A percentile compares a stretch with the other conserved stretches of the same genome.
Conservation (phyloP, 1,284 basidiomycete genomes). For the Tilletia setariae region DNA sequence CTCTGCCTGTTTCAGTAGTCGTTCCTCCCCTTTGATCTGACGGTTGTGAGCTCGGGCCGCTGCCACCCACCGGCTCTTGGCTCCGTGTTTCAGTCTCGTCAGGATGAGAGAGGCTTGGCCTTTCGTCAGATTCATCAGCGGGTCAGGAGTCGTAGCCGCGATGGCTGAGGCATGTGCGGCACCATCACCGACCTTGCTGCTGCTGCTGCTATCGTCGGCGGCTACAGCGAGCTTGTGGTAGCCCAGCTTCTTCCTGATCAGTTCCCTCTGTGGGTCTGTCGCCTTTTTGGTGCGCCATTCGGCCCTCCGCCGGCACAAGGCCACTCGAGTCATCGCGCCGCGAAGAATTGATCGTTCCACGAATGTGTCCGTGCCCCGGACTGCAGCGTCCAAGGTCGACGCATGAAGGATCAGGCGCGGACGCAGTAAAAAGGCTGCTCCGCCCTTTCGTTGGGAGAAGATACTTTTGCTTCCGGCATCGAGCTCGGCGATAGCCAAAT, state of each 20-base stretch:
- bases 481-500: neutral
- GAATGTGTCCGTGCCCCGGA: conserved; percentile 70
- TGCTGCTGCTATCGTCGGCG: neutral
- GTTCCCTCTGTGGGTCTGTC: conserved; percentile 64
- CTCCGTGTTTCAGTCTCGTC: conserved; percentile 33
- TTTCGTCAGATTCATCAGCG: conserved; percentile 30
- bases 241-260: conserved; percentile 64
- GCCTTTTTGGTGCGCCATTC: conserved; percentile 71
- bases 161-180: neutral
- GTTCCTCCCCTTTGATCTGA: neutral
- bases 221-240: conserved; percentile 19
- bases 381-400: conserved; percentile 61
- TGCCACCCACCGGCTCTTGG: conserved; percentile 34
- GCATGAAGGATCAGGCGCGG: conserved; percentile 61
- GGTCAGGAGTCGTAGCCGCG: neutral
- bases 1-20: neutral
- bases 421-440: neutral
- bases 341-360: conserved; percentile 61
- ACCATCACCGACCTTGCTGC: neutral
- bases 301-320: conserved; percentile 56
- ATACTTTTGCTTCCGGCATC: neutral
- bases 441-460: neutral
- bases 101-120: conserved; percentile 39
- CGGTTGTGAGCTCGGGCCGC: conserved; percentile 29
- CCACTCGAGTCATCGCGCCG: conserved; percentile 43